Evolutionary conservation across 495 filamentous ascomycete genomes (phyloP).

Genomic region (Hypoxylon fuscum): DNA sequence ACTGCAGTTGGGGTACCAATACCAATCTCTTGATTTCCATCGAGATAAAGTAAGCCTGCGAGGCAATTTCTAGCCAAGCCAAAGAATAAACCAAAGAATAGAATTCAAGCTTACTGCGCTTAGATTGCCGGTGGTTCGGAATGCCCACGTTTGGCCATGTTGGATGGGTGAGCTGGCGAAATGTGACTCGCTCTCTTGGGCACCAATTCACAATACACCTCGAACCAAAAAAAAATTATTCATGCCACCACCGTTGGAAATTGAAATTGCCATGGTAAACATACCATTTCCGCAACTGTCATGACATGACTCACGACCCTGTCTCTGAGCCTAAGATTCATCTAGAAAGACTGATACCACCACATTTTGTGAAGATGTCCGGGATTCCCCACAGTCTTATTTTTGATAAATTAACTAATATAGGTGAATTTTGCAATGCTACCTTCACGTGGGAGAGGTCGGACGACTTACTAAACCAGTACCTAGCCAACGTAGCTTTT

Average conservation of each 20-base stretch:
- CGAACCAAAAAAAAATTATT: constrained; percentile 13
- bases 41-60: background rate
- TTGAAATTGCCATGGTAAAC: constrained; percentile 18
- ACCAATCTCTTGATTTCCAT: background rate
- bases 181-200: constrained; percentile 14
- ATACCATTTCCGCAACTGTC: constrained; percentile 17
- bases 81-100: background rate
- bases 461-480: constrained; percentile 22
- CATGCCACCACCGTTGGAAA: constrained; percentile 8
- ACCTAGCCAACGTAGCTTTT: constrained; percentile 18
- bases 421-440: constrained; percentile 1
- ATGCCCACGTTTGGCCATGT: constrained; percentile 10
- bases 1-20: background rate
- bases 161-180: constrained; percentile 26
- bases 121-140: constrained; percentile 11
- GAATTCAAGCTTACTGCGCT: constrained; percentile 16
- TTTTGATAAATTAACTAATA: constrained; percentile 20
- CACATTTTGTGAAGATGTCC: constrained; percentile 9
- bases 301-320: constrained; percentile 21
- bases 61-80: background rate
- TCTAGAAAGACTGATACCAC: constrained; percentile 1
- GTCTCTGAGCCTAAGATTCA: constrained; percentile 1
- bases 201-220: constrained; percentile 6
- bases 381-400: constrained; percentile 33
- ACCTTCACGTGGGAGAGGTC: constrained; percentile 10